These are phyloP conservation scores for Fusarium setosum DNA, from an alignment of 2,329 filamentous ascomycete species.

Conservation along the genomic window DNA sequence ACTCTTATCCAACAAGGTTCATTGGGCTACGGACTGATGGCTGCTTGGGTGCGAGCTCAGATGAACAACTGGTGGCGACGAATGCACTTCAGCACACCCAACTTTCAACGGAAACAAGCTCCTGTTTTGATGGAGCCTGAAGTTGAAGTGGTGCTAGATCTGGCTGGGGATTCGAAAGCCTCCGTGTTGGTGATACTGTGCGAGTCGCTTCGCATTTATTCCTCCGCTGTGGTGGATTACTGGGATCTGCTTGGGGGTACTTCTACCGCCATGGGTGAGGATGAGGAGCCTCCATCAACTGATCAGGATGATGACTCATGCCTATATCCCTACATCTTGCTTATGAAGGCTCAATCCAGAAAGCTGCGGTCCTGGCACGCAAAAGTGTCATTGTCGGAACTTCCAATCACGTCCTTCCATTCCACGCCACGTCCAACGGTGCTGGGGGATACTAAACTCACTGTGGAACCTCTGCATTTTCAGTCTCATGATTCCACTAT, in stretches of 20 bases:
- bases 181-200: constrained; percentile 13
- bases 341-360: not conserved
- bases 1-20: not conserved
- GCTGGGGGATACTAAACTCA: not conserved
- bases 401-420: constrained; percentile 8
- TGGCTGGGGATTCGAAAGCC: not conserved
- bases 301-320: not conserved
- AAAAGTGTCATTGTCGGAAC: not conserved
- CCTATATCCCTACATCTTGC: not conserved
- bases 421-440: not conserved
- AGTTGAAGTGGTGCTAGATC: not conserved
- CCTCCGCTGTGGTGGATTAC: not conserved
- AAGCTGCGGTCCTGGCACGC: constrained; percentile 14
- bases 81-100: constrained; percentile 31
- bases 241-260: not conserved
- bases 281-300: not conserved
- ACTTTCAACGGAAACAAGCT: constrained; percentile 14
- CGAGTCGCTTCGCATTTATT: constrained; percentile 10
- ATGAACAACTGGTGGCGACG: constrained; percentile 42
- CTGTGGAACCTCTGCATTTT: constrained; percentile 2
- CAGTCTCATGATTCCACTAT: constrained; percentile 10
- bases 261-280: too few relatives aligned
- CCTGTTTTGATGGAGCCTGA: not conserved
- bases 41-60: constrained; percentile 25
- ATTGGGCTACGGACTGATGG: constrained; percentile 5